Evolutionary conservation across 116 monocot genomes (phyloP), one percentile per base, ranked within the genome.

Genomic region (Thalassia testudinum): DNA sequence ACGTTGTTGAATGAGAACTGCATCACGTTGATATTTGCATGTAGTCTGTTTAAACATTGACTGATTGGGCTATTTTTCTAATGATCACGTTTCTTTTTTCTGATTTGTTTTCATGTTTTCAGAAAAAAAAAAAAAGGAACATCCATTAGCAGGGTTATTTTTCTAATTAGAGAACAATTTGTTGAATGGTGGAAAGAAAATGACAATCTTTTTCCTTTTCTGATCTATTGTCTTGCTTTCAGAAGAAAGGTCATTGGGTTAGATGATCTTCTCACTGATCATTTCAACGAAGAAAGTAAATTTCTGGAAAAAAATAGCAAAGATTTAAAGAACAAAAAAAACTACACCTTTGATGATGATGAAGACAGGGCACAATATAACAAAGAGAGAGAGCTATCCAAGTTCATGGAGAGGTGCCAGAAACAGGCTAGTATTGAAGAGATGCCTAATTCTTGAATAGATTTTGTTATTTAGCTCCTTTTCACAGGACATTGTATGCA

Each of bases 181-280:
- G n/a, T n/a, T n/a, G n/a, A n/a, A n/a, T n/a, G n/a, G n/a, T n/a
- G n/a, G n/a, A n/a, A n/a, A n/a, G n/a, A n/a, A n/a, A n/a, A n/a
- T n/a, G n/a, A n/a, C n/a, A n/a, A n/a, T n/a, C n/a, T n/a, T n/a
- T n/a, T n/a, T n/a, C n/a, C n/a, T n/a, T n/a, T n/a, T n/a, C n/a
- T n/a, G n/a, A n/a, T n/a, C n/a, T n/a, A n/a, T n/a, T n/a, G n/a
- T n/a, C n/a, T n/a, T n/a, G n/a, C 10, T 27, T 29, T 44, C 54
- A 93, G 92, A 75, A 87, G 60, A 66, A 93, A 80, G 55, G 68
- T 75, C 51, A 87, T 83, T 60, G 72, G 58, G 47, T 59, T 93
- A 67, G 92, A 93, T 72, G 87, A 93, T 65, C 83, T 93, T 45
- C 72, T 93, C 27, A 30, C 27, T 26, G 87, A 93, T 63, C 69